A percentile compares a stretch with the other conserved stretches of the same genome.
These are phyloP conservation scores for Phytophthora macrochlamydospora DNA, from an alignment of 352 stramenopile species.

Conservation along the genomic window DNA sequence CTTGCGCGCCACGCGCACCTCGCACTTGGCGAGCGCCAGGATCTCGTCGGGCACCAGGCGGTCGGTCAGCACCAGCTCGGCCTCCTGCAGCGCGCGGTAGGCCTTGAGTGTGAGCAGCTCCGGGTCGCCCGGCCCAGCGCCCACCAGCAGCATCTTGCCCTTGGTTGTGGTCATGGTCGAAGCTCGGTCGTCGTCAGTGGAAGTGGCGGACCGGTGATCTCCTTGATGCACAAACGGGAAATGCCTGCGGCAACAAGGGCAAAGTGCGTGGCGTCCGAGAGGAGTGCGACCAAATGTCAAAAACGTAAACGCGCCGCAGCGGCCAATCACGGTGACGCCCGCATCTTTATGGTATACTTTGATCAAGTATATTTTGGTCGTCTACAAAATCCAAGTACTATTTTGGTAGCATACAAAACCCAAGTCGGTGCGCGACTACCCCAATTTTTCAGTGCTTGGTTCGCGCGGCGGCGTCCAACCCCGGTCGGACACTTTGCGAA, in stretches of 20 bases:
- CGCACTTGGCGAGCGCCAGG: constrained; percentile 86
- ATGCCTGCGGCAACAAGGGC: constrained; percentile 2
- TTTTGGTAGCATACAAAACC: constrained; percentile 18
- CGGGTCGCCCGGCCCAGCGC: constrained; percentile 93
- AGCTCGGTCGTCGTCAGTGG: no score
- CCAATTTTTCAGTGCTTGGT: background rate
- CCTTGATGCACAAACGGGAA: constrained; percentile 20
- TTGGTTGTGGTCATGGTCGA: constrained; percentile 18
- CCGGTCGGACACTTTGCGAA: no score
- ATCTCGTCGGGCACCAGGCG: constrained; percentile 92
- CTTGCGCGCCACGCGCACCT: constrained; percentile 94
- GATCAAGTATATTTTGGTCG: no score
- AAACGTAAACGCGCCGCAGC: no score
- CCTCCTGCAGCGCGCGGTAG: constrained; percentile 78
- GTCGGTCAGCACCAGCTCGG: constrained; percentile 94
- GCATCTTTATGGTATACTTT: no score
- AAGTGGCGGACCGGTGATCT: no score
- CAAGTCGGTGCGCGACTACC: constrained; percentile 14
- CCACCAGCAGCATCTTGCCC: constrained; percentile 83
- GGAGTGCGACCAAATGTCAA: no score
- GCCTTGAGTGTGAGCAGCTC: constrained; percentile 95
- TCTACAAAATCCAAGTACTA: no score
- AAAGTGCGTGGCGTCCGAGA: constrained; percentile 7
- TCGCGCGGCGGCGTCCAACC: no score
- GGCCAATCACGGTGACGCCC: constrained; percentile 20